Evolutionary conservation across 306 rosid genomes (phyloP).

Genomic region (Ziziphus jujuba): DNA sequence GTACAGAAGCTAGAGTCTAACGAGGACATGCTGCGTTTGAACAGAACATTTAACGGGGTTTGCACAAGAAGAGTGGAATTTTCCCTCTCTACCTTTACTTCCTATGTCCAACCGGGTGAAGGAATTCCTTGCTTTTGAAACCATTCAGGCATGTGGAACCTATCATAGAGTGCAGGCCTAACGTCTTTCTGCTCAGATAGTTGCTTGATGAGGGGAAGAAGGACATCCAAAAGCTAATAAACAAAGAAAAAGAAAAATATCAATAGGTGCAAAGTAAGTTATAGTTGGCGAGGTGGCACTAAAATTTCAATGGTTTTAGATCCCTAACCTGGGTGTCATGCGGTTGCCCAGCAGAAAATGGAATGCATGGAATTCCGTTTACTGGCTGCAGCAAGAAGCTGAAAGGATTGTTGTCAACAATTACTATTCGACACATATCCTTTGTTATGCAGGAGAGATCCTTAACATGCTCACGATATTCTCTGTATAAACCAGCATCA

Average conservation of each 20-base stretch:
- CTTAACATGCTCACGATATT: slow-evolving; percentile 90
- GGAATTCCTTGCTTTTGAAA: slow-evolving; percentile 95
- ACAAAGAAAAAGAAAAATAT: background rate
- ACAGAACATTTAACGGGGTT: slow-evolving; percentile 11
- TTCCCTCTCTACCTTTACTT: background rate
- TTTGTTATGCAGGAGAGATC: slow-evolving; percentile 78
- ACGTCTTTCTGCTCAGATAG: slow-evolving; percentile 81
- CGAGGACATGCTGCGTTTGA: slow-evolving; percentile 19
- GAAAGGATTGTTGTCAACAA: slow-evolving; percentile 97
- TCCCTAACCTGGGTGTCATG: slow-evolving; percentile 74
- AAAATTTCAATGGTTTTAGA: background rate
- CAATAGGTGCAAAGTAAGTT: background rate
- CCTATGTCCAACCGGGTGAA: slow-evolving; percentile 43
- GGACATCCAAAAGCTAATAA: slow-evolving; percentile 85
- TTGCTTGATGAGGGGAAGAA: slow-evolving; percentile 89
- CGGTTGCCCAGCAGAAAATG: slow-evolving; percentile 88
- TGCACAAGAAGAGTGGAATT: slow-evolving; percentile 22
- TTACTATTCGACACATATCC: slow-evolving; percentile 72
- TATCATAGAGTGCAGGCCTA: slow-evolving; percentile 75
- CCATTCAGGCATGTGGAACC: slow-evolving; percentile 98
- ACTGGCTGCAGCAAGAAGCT: slow-evolving; percentile 90
- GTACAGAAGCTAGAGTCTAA: slow-evolving; percentile 36
- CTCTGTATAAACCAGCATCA: slow-evolving; percentile 52
- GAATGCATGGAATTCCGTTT: slow-evolving; percentile 93
- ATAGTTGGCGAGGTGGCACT: background rate